A percentile compares a stretch with the other conserved stretches of the same genome.
Conservation (phyloP, 495 filamentous ascomycete genomes). For the Halenospora varia region DNA sequence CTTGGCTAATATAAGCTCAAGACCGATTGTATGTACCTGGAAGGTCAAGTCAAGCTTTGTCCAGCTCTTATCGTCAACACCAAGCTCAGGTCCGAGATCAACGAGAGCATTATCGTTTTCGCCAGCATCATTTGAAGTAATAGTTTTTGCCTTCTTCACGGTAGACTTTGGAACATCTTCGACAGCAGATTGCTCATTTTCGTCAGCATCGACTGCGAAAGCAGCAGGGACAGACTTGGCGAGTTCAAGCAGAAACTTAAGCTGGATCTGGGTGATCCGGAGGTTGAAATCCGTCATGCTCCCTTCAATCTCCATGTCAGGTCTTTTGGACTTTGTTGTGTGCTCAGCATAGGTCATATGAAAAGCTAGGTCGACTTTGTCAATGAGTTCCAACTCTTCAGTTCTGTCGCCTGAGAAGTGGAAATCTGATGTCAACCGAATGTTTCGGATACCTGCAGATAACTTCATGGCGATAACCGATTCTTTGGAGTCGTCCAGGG, state of each 20-base stretch:
- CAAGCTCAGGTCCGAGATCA: slow-evolving; percentile 62
- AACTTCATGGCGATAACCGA: slow-evolving; percentile 82
- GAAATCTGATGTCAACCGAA: slow-evolving; percentile 84
- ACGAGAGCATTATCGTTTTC: slow-evolving; percentile 40
- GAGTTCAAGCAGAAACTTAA: slow-evolving; percentile 82
- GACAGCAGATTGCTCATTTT: slow-evolving; percentile 44
- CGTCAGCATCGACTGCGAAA: slow-evolving; percentile 73
- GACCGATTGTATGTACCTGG: slow-evolving; percentile 76
- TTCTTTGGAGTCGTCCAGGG: slow-evolving; percentile 66
- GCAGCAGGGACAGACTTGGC: slow-evolving; percentile 80
- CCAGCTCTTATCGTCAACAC: slow-evolving; percentile 66
- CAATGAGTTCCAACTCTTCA: slow-evolving; percentile 92
- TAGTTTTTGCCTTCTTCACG: slow-evolving; percentile 34
- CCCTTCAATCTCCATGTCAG: slow-evolving; percentile 88
- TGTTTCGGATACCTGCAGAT: slow-evolving; percentile 85
- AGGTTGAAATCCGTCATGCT: slow-evolving; percentile 90
- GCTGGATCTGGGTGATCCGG: slow-evolving; percentile 81
- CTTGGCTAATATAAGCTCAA: slow-evolving; percentile 80
- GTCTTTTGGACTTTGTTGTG: slow-evolving; percentile 67
- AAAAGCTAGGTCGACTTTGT: slow-evolving; percentile 92
- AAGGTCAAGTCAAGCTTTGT: slow-evolving; percentile 93
- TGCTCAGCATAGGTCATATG: slow-evolving; percentile 89
- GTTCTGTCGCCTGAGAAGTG: slow-evolving; percentile 66
- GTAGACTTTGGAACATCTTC: slow-evolving; percentile 56
- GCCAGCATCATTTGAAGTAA: slow-evolving; percentile 21